A percentile compares a stretch with the other conserved stretches of the same genome.
Evolutionary conservation across 2,329 filamentous ascomycete genomes (phyloP).

Genomic region (Iodosphaeria phyllophila): DNA sequence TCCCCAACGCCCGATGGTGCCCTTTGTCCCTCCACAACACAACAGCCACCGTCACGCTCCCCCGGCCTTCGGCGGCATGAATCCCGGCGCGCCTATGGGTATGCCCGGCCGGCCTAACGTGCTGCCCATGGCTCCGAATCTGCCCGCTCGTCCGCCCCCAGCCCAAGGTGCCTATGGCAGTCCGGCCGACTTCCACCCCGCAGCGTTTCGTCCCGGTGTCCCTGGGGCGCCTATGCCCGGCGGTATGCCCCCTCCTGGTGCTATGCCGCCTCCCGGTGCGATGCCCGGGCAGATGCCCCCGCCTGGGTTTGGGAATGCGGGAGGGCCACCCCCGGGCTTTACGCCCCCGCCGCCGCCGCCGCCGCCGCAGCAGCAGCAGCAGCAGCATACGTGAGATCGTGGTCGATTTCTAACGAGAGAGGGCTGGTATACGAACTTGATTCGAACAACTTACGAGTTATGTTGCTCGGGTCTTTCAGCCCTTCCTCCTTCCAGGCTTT

Average conservation of each 20-base stretch:
- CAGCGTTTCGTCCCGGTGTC: constrained; percentile 23
- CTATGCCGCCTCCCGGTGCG: constrained; percentile 10
- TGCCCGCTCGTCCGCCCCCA: constrained; percentile 51
- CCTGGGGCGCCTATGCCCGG: no score
- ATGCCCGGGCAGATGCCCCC: constrained; percentile 14
- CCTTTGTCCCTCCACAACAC: constrained; percentile 12
- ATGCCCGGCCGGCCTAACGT: constrained; percentile 15
- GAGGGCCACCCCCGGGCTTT: constrained; percentile 6
- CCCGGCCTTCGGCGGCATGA: constrained; percentile 16
- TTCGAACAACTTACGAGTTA: no score
- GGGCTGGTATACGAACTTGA: no score
- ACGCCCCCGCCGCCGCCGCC: constrained; percentile 8
- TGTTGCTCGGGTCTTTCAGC: no score
- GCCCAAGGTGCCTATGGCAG: constrained; percentile 50
- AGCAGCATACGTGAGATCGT: no score
- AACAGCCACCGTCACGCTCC: constrained; percentile 13
- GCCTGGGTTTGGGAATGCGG: constrained; percentile 22
- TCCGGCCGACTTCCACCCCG: constrained; percentile 31
- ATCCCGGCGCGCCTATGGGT: constrained; percentile 15
- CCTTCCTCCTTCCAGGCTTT: no score
- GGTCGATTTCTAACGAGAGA: no score
- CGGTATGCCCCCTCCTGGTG: constrained; percentile 18
- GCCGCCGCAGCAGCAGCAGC: no score
- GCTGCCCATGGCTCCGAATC: constrained; percentile 36
- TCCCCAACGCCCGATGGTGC: constrained; percentile 18